Percentiles rank a stretch among this genome's conserved stretches.
These are phyloP conservation scores for Umbilicus rupestris DNA, from an alignment of 164 flowering plant genomes.

Conservation along the genomic window DNA sequence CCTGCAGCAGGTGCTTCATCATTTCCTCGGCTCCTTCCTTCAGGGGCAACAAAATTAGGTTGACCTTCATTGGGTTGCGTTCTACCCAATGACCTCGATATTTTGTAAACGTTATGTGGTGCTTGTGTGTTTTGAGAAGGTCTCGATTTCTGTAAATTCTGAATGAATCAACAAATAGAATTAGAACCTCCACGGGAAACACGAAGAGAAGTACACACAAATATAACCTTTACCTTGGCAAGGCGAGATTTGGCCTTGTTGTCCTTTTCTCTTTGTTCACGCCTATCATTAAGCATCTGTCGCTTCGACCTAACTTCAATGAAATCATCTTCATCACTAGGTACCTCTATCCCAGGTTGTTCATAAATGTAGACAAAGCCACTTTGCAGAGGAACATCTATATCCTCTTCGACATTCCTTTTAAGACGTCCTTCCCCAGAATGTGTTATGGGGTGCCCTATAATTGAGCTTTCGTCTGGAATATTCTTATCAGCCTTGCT, in stretches of 20 bases:
- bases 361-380: slow-evolving; percentile 82
- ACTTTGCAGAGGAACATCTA: slow-evolving; percentile 81
- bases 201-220: not conserved
- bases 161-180: slow-evolving; percentile 13
- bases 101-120: slow-evolving; percentile 28
- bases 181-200: not conserved
- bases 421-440: slow-evolving; percentile 37
- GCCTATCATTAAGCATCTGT: slow-evolving; percentile 89
- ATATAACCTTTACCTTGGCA: slow-evolving; percentile 42
- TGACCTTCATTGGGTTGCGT: slow-evolving; percentile 23
- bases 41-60: slow-evolving; percentile 29
- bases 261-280: slow-evolving; percentile 93
- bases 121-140: slow-evolving; percentile 27
- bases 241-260: slow-evolving; percentile 62
- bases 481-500: slow-evolving; percentile 28
- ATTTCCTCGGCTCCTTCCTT: slow-evolving; percentile 22
- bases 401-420: slow-evolving; percentile 54
- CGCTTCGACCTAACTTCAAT: slow-evolving; percentile 96
- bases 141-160: slow-evolving; percentile 55
- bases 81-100: slow-evolving; percentile 22
- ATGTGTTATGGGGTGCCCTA: slow-evolving; percentile 21
- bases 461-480: slow-evolving; percentile 27
- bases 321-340: slow-evolving; percentile 98
- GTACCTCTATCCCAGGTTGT: slow-evolving; percentile 91
- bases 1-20: slow-evolving; percentile 40